Base-by-base conservation (phyloP, 805 yeast genomes). In the Kuraishia ogatae region DNA sequence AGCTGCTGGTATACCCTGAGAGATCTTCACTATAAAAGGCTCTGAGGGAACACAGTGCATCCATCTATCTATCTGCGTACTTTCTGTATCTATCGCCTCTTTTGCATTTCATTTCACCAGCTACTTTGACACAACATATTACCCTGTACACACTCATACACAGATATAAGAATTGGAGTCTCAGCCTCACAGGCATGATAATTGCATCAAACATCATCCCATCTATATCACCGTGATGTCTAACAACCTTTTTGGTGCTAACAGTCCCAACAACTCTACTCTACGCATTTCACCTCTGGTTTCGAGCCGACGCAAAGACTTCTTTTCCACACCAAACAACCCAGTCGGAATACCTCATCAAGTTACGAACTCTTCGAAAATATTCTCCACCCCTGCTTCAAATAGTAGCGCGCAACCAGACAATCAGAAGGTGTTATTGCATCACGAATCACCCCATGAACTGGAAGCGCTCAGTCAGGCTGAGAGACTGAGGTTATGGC, bases 401-500 rank as follows among this genome's bases (percentile, higher is more conserved):
- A 39, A 59, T 55, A 47, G 62, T 55, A 35, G 43, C 17, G 6
- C 43, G 21, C 58, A 57, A 49, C 59, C 59, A 24, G 56, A 53
- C 19, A 54, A 64, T 39, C 59, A 60, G 29, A 10, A 35, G 43
- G 43, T 10, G 17, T 35, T 35, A 35, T 11, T 35, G 17, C 43
- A 35, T 3, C 43, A 35, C 43, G 60, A 60, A 43, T 63, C 69
- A 3, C 63, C 67, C 17, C 66, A 66, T 22, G 64, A 61, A 53
- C 46, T 55, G 39, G 53, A 52, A 19, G 49, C 85, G 5, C 64
- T 82, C 48, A 80, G 96, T 0, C 94, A 88, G 56, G 94, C 92
- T 0, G 97, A 93, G 59, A 83, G 85, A 61, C 76, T 94, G 39
- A 72, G 98, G 50, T 73, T 89, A 28, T 94, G 98, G 99, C 74